Evolutionary conservation across 2,329 filamentous ascomycete species (phyloP).

Genomic region (Sclerotinia minor): DNA sequence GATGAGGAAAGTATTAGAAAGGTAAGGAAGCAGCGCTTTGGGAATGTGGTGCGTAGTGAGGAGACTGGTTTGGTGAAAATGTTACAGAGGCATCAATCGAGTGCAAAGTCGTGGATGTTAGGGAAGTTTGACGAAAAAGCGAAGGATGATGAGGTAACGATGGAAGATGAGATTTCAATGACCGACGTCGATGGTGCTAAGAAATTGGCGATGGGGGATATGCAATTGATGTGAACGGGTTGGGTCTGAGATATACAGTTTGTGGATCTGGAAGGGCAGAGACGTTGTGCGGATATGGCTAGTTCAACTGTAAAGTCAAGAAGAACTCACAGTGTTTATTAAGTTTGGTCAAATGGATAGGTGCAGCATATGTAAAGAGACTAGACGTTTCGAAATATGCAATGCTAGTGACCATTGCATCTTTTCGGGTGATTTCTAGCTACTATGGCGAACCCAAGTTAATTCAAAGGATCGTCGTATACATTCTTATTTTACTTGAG

Average conservation of each 20-base stretch:
- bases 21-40: constrained; percentile 61
- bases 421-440: not conserved
- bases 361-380: not conserved
- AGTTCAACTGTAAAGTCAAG: not conserved
- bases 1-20: constrained; percentile 60
- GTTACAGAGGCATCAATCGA: constrained; percentile 56
- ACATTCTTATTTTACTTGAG: too few species aligned
- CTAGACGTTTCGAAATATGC: not conserved
- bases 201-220: constrained; percentile 1
- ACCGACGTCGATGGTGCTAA: not conserved
- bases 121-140: constrained; percentile 28
- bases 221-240: not conserved
- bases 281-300: not conserved
- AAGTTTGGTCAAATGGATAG: not conserved
- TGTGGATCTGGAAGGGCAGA: not conserved
- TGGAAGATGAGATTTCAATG: constrained; percentile 9
- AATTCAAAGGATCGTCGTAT: not conserved
- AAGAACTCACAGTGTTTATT: not conserved
- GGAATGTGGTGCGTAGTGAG: constrained; percentile 55
- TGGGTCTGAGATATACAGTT: not conserved
- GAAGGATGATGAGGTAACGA: constrained; percentile 26
- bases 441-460: not conserved
- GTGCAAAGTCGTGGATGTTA: constrained; percentile 54
- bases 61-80: constrained; percentile 53
- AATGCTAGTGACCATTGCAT: not conserved